Evolutionary conservation across 139 green algal genomes (phyloP), one percentile per base, ranked within the genome.

Genomic region (Picocystis salinarum): DNA sequence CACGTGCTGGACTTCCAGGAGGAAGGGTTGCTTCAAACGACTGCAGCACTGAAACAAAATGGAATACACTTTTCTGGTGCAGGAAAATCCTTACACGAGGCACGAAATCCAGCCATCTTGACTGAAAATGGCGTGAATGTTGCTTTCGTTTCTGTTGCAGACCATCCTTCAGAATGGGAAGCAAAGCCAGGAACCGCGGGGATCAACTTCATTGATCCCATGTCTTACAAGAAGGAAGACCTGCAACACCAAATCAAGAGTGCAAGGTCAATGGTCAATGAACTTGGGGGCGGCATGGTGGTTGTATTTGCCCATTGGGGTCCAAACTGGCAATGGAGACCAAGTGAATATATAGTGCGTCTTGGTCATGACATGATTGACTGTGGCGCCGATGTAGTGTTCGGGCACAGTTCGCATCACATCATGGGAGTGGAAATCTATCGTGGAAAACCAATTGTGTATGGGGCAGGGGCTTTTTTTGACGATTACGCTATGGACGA

Each of bases 251-350:
- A 71, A 12, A 39, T 73, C 23, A 18, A 26, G 12, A 19, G 41
- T 19, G 44, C 28, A 4, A 23, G 33, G n/a, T n/a, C n/a, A n/a
- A n/a, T n/a, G n/a, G n/a, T n/a, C n/a, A n/a, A n/a, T n/a, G n/a
- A n/a, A n/a, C n/a, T 18, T 34, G 37, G 27, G n/a, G 52, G 28
- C 37, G 63, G 66, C 20, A 28, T 76, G 18, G 33, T 56, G 10
- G n/a, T 77, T 2, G 45, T 78, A 20, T 80, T 55, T 22, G 26
- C 74, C 4, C 69, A 77, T 24, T 77, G 69, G 68, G 69, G 69
- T 6, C 69, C 69, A 29, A 77, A 77, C 42, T 82, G 59, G 48
- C 23, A 27, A 6, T 77, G 69, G 71, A 30, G 46, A 24, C 67
- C 67, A 2, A 58, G 44, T 9, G 26, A n/a, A 2, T 28, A 30